Percentiles rank a stretch among this genome's conserved stretches.
These are phyloP conservation scores for Mucor saturninus DNA, from an alignment of 371 early-diverging fungal genomes.

Conservation along the genomic window DNA sequence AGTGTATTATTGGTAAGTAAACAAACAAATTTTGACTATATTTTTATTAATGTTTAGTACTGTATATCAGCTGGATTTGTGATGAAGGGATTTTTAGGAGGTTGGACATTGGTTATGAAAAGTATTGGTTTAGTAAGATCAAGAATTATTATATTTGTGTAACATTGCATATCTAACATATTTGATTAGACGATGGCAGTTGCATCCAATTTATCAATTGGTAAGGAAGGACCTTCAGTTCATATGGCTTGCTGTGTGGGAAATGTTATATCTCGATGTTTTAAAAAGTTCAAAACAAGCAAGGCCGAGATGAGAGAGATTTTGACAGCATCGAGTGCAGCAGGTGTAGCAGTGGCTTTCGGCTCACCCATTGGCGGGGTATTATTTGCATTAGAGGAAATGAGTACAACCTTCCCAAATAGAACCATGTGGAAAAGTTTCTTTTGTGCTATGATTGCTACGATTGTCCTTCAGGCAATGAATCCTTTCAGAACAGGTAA, in stretches of 20 bases:
- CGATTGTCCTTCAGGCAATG: slow-evolving; percentile 86
- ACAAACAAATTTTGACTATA: not conserved
- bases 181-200: slow-evolving; percentile 73
- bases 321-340: slow-evolving; percentile 90
- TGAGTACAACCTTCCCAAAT: slow-evolving; percentile 92
- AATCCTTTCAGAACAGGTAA: slow-evolving; percentile 95
- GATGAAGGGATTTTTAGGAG: slow-evolving; percentile 88
- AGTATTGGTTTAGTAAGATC: slow-evolving; percentile 73
- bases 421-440: slow-evolving; percentile 95
- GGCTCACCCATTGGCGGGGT: slow-evolving; percentile 95
- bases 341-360: slow-evolving; percentile 95
- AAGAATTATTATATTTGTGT: not conserved
- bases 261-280: slow-evolving; percentile 84
- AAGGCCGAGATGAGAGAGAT: slow-evolving; percentile 92
- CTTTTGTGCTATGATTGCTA: slow-evolving; percentile 92
- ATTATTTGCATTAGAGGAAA: slow-evolving; percentile 95
- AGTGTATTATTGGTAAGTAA: slow-evolving; percentile 84
- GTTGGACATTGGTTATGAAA: slow-evolving; percentile 89
- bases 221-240: slow-evolving; percentile 96
- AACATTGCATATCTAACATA: not conserved
- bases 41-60: not conserved
- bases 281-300: slow-evolving; percentile 82
- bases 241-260: slow-evolving; percentile 94
- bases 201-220: slow-evolving; percentile 88
- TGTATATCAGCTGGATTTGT: slow-evolving; percentile 76